Evolutionary conservation across 2,329 filamentous ascomycete species (phyloP), one percentile per base, ranked within the genome.

Genomic region (Cercospora zeina): DNA sequence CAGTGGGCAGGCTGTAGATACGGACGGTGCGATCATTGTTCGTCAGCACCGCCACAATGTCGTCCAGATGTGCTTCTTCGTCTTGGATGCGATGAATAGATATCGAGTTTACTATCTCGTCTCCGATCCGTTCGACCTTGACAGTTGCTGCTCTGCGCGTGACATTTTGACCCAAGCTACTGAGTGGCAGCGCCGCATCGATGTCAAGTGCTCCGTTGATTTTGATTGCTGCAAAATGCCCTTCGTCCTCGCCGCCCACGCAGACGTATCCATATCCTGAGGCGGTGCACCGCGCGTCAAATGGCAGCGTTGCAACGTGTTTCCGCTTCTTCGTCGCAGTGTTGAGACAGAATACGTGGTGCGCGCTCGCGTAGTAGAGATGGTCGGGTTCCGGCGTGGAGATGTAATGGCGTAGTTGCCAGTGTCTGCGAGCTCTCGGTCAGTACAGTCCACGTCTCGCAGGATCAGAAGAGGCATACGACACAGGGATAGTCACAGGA

Each of bases 11-110:
- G 54, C 88, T 89, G 72, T 96, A 91, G n/a, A 97, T 79, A 30
- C 89, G 88, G 61, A 97, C 89, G 1, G 90, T 91, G 73, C 87
- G 89, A 78, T 97, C 95, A 74, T 99, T 99, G 78, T 97, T 97
- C 50, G 90, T 86, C 70, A 97, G 79, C 50, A 90, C 83, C 56
- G 87, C 89, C n/a, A 93, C 83, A 14, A 88, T 75, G 64, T 83
- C 81, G 61, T 76, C 72, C 37, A 76, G 65, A 66, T 75, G 74
- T 37, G 69, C 71, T 39, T 73, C 72, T 70, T 88, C 85, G 68
- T 85, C 80, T 33, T 80, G 74, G 37, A 85, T 75, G 39, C 81
- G 82, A 76, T 88, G 85, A 65, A 89, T 82, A 2, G 84, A 86
- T 66, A 88, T 85, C 2, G 86, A 87, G 72, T 89, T 89, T 63